phyloP scores from a whole-genome alignment of 805 yeast species.

The Osmozyma mogii region DNA sequence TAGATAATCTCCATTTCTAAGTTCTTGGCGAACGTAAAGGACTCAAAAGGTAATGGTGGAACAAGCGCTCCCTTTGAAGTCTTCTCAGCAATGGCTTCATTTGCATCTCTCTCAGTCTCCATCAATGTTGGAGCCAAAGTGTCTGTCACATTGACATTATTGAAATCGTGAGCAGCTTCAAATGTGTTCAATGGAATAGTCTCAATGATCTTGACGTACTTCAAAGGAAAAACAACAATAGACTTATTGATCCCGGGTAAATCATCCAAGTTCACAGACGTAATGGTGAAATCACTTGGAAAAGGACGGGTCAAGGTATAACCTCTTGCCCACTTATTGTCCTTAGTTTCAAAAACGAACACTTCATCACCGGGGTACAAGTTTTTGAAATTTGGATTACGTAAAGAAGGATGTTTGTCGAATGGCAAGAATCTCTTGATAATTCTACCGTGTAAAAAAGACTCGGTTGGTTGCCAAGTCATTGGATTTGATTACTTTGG shows the following conservation, averaged over 20 bases:
- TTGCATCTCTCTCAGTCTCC: slow-evolving; percentile 21
- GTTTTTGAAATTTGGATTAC: slow-evolving; percentile 37
- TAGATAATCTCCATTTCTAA: slow-evolving; percentile 51
- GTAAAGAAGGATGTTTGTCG: slow-evolving; percentile 32
- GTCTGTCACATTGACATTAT: slow-evolving; percentile 15
- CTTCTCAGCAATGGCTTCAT: slow-evolving; percentile 13
- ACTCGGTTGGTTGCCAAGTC: slow-evolving; percentile 31
- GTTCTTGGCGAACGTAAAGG: slow-evolving; percentile 30
- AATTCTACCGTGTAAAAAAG: slow-evolving; percentile 30
- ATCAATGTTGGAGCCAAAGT: slow-evolving; percentile 26
- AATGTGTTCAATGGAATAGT: slow-evolving; percentile 30
- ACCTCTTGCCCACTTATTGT: slow-evolving; percentile 71
- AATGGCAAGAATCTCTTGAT: slow-evolving; percentile 34
- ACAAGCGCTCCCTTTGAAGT: slow-evolving; percentile 3
- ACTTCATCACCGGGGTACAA: slow-evolving; percentile 73
- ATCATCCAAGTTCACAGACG: slow-evolving; percentile 52
- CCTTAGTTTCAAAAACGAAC: slow-evolving; percentile 58
- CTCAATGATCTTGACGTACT: slow-evolving; percentile 40
- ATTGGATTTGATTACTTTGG: neutral
- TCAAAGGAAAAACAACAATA: slow-evolving; percentile 56
- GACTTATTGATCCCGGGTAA: slow-evolving; percentile 49
- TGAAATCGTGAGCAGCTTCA: slow-evolving; percentile 21
- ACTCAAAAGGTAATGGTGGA: slow-evolving; percentile 52
- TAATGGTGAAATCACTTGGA: slow-evolving; percentile 60
- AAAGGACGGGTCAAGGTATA: slow-evolving; percentile 61